phyloP scores from a whole-genome alignment of 2,329 filamentous ascomycete genomes.

The Xylaria sp. region DNA sequence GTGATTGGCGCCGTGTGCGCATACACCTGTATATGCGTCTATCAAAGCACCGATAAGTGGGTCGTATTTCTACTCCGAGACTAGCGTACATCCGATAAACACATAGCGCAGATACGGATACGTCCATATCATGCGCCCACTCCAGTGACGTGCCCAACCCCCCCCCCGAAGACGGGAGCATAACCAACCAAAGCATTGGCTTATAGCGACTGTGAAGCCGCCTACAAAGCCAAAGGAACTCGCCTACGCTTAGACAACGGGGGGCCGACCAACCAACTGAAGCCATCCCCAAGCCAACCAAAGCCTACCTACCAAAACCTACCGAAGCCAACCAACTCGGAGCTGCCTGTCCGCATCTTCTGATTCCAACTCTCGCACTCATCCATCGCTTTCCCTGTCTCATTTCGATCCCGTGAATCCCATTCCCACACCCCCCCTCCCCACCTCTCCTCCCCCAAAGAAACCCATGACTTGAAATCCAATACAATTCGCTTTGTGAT shows the following conservation, averaged over 20 bases:
- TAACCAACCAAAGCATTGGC: neutral
- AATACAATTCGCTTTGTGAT: constrained; percentile 21
- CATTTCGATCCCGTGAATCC: constrained; percentile 17
- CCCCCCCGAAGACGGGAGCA: neutral
- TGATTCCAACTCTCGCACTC: neutral
- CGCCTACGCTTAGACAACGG: neutral
- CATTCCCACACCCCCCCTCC: constrained; percentile 9
- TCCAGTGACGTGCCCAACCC: neutral
- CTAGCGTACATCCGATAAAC: neutral
- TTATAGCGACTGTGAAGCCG: neutral
- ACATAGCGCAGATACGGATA: neutral
- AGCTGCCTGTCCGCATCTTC: constrained; percentile 9
- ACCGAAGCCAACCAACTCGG: constrained; percentile 10
- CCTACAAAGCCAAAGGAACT: neutral
- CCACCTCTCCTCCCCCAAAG: neutral
- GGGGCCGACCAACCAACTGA: constrained; percentile 9
- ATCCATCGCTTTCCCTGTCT: constrained; percentile 14
- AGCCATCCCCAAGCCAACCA: too few relatives aligned
- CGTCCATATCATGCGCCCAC: neutral
- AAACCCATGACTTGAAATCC: constrained; percentile 14
- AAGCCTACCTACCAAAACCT: too few relatives aligned
- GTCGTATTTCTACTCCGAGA: too few relatives aligned
- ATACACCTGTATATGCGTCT: too few relatives aligned
- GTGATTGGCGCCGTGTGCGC: too few relatives aligned
- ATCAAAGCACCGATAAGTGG: too few relatives aligned